phyloP scores from a whole-genome alignment of 2,329 filamentous ascomycete genomes.

The Claviceps arundinis region DNA sequence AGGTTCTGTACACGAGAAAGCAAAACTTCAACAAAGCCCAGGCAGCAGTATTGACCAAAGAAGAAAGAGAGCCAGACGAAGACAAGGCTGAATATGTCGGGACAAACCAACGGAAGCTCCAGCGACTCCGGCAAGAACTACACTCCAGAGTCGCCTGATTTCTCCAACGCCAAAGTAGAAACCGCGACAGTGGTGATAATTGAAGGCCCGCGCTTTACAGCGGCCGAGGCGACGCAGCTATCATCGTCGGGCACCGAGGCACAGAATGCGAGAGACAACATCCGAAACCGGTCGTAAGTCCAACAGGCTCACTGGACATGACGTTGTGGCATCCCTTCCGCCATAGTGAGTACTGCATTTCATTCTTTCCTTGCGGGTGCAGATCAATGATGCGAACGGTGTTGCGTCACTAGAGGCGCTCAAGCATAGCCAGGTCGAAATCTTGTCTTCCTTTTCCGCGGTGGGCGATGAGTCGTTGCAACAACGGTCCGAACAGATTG shows the following conservation, averaged over 20 bases:
- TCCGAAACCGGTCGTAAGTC: background rate
- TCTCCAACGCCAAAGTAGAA: background rate
- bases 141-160: background rate
- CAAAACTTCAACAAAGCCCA: background rate
- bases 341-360: background rate
- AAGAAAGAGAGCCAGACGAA: background rate
- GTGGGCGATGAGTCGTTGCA: background rate
- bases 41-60: background rate
- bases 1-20: background rate
- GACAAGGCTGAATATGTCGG: background rate
- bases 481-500: background rate
- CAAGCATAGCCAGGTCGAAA: background rate
- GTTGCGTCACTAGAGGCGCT: background rate
- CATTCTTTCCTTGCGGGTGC: background rate
- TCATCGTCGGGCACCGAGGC: background rate
- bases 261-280: background rate
- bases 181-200: background rate
- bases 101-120: background rate
- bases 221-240: background rate
- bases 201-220: background rate
- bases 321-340: background rate
- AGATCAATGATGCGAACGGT: background rate
- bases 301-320: background rate
- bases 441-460: background rate
- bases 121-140: background rate